These are phyloP conservation scores for Solanum chmielewskii DNA, from an alignment of 257 asterid species.

Conservation along the genomic window DNA sequence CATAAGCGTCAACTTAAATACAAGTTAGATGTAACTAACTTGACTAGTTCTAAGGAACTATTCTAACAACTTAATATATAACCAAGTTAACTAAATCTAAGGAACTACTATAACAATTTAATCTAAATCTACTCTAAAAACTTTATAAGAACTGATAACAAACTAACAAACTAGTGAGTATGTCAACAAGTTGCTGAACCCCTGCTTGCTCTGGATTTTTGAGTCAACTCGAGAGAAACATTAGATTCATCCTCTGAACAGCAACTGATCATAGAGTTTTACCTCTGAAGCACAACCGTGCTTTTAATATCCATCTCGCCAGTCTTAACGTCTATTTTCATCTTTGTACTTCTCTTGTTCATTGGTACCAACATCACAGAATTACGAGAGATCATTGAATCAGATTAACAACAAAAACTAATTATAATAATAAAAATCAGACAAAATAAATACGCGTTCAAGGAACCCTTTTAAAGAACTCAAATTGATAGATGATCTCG, in stretches of 20 bases:
- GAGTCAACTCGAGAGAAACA: constrained; percentile 22
- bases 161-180: too few relatives aligned
- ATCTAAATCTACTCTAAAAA: too few relatives aligned
- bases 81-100: too few relatives aligned
- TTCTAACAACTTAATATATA: too few relatives aligned
- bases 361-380: constrained; percentile 18
- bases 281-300: constrained; percentile 6
- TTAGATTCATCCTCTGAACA: constrained; percentile 41
- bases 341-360: constrained; percentile 8
- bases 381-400: too few relatives aligned
- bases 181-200: constrained; percentile 39
- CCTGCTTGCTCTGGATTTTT: constrained; percentile 41
- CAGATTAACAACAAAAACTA: not conserved
- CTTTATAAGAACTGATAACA: too few relatives aligned
- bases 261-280: constrained; percentile 21
- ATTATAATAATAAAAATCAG: not conserved
- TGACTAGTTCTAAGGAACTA: too few relatives aligned
- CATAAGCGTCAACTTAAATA: too few relatives aligned
- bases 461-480: too few relatives aligned
- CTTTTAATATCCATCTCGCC: not conserved
- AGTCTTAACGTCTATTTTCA: constrained; percentile 22
- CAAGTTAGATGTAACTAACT: too few relatives aligned
- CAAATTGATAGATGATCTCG: too few relatives aligned
- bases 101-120: too few relatives aligned
- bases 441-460: not conserved